Conservation (phyloP, 208 protist genomes). For the Leishmania gerbilli region DNA sequence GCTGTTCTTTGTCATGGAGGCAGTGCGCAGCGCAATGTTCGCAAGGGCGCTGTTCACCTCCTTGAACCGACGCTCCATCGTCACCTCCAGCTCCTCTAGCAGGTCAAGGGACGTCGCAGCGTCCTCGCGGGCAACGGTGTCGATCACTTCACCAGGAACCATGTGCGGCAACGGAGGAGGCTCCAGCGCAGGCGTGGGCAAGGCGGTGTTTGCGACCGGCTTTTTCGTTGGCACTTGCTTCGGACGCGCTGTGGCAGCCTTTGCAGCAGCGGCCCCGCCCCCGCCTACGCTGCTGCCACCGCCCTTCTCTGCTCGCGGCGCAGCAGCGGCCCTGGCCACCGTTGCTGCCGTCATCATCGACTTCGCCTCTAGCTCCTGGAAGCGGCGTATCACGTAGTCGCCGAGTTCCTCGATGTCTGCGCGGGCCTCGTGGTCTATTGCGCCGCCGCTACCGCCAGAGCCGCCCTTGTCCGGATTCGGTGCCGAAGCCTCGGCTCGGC, state of each 20-base stretch:
- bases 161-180: conserved; percentile 9
- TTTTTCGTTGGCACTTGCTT: conserved; percentile 8
- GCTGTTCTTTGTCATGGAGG: conserved; percentile 6
- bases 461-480: background rate
- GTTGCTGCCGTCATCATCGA: conserved; percentile 10
- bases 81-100: conserved; percentile 61
- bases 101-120: conserved; percentile 66
- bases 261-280: background rate
- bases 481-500: conserved; percentile 4
- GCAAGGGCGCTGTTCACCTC: conserved; percentile 55
- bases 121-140: conserved; percentile 77
- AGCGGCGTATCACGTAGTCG: conserved; percentile 64
- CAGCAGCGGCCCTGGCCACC: background rate
- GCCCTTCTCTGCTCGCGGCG: background rate
- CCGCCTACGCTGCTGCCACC: background rate
- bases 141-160: conserved; percentile 34
- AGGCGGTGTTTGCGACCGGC: background rate
- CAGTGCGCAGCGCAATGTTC: conserved; percentile 41
- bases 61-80: conserved; percentile 69
- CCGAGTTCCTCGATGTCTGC: conserved; percentile 74
- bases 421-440: conserved; percentile 64
- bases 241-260: background rate
- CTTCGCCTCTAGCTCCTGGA: conserved; percentile 63
- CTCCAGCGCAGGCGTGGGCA: background rate
- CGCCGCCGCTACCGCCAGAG: conserved; percentile 4